Base-by-base conservation (phyloP, 73 alveolate species). In the Blepharisma japonicum region DNA sequence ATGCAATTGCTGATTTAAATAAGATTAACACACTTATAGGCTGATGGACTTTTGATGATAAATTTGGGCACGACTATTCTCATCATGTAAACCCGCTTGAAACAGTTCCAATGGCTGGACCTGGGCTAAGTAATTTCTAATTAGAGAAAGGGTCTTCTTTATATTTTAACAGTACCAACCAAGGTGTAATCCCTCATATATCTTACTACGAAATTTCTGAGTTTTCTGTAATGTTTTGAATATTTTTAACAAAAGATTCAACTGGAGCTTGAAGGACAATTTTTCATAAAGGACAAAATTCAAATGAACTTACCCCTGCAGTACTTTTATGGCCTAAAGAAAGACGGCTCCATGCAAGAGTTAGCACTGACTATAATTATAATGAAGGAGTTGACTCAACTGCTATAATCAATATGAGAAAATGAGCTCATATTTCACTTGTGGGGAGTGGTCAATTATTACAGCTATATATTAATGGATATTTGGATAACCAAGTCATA, bases 281-380 rank as follows among this genome's bases (percentile, higher is more conserved):
- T 25, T 61, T 61, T 61, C 74, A 61, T 61, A 61, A 61, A 61
- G 74, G 74, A 25, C 23, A n/a, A 61, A 61, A 14, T 61, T 61
- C 74, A 8, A n/a, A 61, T 14, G 74, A 61, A 61, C 11, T 61
- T 2, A 61, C 74, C 46, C 74, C 74, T 14, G 5, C 49, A 18
- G 74, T 61, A n/a, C 23, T 61, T n/a, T 25, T 61, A 14, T 61
- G 74, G 74, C 74, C 74, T 14, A 61, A 61, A 61, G 74, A 61
- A 61, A n/a, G 74, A 5, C 14, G 74, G 5, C 74, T 61, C 2
- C 74, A 61, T 25, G 74, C 23, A 14, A 14, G 74, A 61, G 74
- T 39, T 9, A 61, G 74, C 23, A 61, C 74, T 2, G 47, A 61
- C 18, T 61, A 14, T 25, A 18, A 11, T 5, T 61, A 48, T 1